Evolutionary conservation across 176 grass and related monocot species (phyloP), one percentile per base, ranked within the genome.

Genomic region (Oropetium thomaeum): DNA sequence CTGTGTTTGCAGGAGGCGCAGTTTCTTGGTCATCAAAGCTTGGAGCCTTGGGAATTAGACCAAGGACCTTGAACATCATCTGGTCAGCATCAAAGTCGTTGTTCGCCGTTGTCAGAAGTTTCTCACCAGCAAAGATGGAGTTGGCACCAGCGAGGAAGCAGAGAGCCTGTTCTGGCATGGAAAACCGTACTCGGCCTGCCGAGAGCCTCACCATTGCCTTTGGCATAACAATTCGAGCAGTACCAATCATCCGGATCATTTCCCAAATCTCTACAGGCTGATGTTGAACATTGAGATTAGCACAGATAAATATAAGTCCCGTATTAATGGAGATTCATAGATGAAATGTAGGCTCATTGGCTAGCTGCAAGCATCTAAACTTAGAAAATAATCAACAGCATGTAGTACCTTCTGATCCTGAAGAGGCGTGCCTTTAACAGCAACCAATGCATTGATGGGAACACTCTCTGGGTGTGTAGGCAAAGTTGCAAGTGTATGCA

Each of bases 181-280:
- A 95, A 40, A 99, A 99, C 53, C 92, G 82, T 41, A 96, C 92
- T 55, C 96, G 76, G 5, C 92, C 96, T 14, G 96, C 96, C 20
- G 96, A 99, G 43, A 99, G 84, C 47, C 96, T 89, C 69, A 99
- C 96, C 96, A 99, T 96, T 25, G 96, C 89, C 84, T 84, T 90
- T 2, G 96, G 92, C 96, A 96, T 99, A 17, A 87, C 81, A 47
- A 99, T 96, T 38, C 96, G 91, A 30, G 96, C 96, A 0, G 92
- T 99, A 16, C 79, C 86, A 14, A 99, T 92, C 96, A 96, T 99
- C 44, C 96, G 86, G 48, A 99, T 99, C 96, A 99, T 99, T 67
- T 99, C 96, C 96, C 96, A 99, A 11, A 96, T 92, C 76, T 99
- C 92, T 47, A 95, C 89, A 82, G 87, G 96, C 91, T 99, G 84